These are phyloP conservation scores for Monosporascus sp. DNA, from an alignment of 2,329 filamentous ascomycete species.

Conservation along the genomic window DNA sequence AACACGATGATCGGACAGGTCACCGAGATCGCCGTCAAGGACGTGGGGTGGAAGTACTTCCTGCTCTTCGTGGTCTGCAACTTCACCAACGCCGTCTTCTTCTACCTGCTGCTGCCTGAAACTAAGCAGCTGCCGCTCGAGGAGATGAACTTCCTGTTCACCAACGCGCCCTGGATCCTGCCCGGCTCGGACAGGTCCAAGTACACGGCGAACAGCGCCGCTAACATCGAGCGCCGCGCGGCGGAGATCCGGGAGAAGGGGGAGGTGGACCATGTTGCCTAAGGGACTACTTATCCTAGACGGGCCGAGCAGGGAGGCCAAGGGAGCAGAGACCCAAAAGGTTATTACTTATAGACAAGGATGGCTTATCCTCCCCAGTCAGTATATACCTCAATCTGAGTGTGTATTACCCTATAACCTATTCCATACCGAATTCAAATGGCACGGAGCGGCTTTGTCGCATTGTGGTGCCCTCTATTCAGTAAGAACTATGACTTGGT, in stretches of 20 bases:
- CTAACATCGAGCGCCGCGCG: conserved; percentile 54
- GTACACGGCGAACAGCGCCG: conserved; percentile 38
- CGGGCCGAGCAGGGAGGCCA: too few relatives aligned
- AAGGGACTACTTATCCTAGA: neutral
- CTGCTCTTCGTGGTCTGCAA: conserved; percentile 61
- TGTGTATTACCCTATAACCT: too few relatives aligned
- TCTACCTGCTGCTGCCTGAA: conserved; percentile 61
- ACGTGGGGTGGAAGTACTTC: conserved; percentile 52
- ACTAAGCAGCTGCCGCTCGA: conserved; percentile 59
- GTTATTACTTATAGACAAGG: too few relatives aligned
- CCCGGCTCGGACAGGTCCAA: conserved; percentile 49
- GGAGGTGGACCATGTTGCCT: neutral
- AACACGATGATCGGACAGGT: conserved; percentile 51
- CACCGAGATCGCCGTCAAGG: conserved; percentile 41
- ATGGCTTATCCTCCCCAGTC: too few relatives aligned
- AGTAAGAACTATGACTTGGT: too few relatives aligned
- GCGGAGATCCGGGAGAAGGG: conserved; percentile 52
- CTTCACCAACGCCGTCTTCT: conserved; percentile 41
- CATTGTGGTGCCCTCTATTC: too few relatives aligned
- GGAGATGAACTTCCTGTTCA: conserved; percentile 62
- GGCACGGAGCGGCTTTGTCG: too few relatives aligned
- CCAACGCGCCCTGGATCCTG: conserved; percentile 57
- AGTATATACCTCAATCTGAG: too few relatives aligned
- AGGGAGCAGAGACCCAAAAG: too few relatives aligned
- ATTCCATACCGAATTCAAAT: too few relatives aligned